Evolutionary conservation across 2,329 filamentous ascomycete genomes (phyloP).

Genomic region (Domatiomyces globalis): DNA sequence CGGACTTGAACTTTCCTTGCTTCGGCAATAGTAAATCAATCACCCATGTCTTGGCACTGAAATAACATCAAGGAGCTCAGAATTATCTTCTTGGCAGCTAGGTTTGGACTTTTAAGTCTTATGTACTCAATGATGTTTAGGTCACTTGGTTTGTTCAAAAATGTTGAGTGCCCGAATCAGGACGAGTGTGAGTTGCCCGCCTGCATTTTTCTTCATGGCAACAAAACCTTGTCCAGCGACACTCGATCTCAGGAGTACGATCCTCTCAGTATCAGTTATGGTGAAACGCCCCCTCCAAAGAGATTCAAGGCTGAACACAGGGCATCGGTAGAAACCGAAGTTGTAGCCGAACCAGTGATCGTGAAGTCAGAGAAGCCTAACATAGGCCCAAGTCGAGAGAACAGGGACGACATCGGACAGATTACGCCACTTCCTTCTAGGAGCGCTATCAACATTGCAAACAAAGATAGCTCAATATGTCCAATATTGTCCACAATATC

Average conservation of each 20-base stretch:
- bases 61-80: background rate
- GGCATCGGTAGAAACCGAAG: background rate
- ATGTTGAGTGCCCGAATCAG: slow-evolving; percentile 39
- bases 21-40: too few relatives aligned
- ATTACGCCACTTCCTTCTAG: background rate
- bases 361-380: background rate
- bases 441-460: background rate
- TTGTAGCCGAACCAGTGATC: background rate
- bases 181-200: slow-evolving; percentile 37
- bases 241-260: slow-evolving; percentile 12
- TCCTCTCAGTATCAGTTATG: slow-evolving; percentile 10
- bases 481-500: background rate
- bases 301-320: slow-evolving; percentile 14
- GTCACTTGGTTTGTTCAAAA: slow-evolving; percentile 41
- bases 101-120: background rate
- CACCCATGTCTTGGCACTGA: background rate
- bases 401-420: background rate
- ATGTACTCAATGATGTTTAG: slow-evolving; percentile 35
- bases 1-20: too few relatives aligned
- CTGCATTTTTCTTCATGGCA: slow-evolving; percentile 46
- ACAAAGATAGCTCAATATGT: background rate
- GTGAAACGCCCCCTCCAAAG: slow-evolving; percentile 21
- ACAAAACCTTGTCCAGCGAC: background rate
- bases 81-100: too few relatives aligned
- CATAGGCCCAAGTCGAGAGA: background rate